These are phyloP conservation scores for Mortierella sp. DNA, from an alignment of 371 early-diverging fungal genomes.

Conservation along the genomic window DNA sequence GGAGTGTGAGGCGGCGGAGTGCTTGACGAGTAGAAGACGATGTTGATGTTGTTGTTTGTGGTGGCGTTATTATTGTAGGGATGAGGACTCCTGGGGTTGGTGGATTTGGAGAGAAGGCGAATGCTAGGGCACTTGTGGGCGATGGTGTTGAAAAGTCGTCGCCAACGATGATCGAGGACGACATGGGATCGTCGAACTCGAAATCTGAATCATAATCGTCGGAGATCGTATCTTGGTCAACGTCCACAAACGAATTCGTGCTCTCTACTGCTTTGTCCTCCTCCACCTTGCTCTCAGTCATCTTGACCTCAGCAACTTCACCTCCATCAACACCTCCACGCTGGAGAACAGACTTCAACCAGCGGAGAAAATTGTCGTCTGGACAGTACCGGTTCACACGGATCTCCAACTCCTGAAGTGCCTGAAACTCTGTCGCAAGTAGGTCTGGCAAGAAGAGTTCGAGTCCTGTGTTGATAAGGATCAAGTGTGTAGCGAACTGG, in stretches of 20 bases:
- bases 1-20: neutral
- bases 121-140: neutral
- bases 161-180: neutral
- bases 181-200: neutral
- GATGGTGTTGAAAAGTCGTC: neutral
- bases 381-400: neutral
- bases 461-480: neutral
- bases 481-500: neutral
- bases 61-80: neutral
- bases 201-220: neutral
- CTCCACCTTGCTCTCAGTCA: too few species aligned
- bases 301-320: too few species aligned
- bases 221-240: too few species aligned
- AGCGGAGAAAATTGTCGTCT: neutral
- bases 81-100: neutral
- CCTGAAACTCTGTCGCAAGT: neutral
- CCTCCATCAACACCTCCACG: too few species aligned
- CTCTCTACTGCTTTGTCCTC: neutral
- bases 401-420: neutral
- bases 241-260: too few species aligned
- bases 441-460: neutral
- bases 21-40: neutral
- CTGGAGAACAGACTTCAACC: neutral
- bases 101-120: neutral
- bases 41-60: neutral